These are phyloP conservation scores for Leptodontidium sp. DNA, from an alignment of 2,329 filamentous ascomycete genomes.

Conservation along the genomic window DNA sequence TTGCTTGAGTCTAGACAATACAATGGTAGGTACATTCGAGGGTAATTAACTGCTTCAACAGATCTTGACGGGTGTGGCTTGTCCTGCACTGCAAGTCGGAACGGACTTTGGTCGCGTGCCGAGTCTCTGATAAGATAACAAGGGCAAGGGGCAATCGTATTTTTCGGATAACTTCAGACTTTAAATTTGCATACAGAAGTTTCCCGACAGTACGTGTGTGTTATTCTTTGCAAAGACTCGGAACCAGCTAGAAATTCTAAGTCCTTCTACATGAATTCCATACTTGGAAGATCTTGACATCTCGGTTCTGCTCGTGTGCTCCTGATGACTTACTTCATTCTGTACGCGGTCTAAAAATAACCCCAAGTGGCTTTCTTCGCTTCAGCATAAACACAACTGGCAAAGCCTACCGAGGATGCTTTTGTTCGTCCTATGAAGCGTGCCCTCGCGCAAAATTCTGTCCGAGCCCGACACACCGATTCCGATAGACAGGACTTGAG, in stretches of 20 bases:
- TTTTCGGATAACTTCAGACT: too few species aligned
- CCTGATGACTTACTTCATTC: not conserved
- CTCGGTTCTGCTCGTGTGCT: not conserved
- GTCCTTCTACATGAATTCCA: too few species aligned
- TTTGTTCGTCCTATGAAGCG: conserved; percentile 3
- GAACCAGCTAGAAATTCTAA: too few species aligned
- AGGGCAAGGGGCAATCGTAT: not conserved
- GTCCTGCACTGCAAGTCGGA: not conserved
- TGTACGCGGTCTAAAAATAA: not conserved
- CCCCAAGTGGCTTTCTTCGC: not conserved
- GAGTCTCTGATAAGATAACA: not conserved
- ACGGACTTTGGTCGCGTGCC: conserved; percentile 17
- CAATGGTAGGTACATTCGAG: not conserved
- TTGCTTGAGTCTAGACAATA: not conserved
- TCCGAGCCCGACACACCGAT: not conserved
- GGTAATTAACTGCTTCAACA: conserved; percentile 1
- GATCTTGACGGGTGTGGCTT: conserved; percentile 15
- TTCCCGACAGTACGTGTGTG: not conserved
- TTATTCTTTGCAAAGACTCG: too few species aligned
- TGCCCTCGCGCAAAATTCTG: not conserved
- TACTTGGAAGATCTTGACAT: too few species aligned
- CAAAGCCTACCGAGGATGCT: conserved; percentile 2
- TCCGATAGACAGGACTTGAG: not conserved
- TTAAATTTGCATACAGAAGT: too few species aligned
- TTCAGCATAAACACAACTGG: not conserved